phyloP scores from a whole-genome alignment of 2,329 filamentous ascomycete species.

The Beauveria sp. region DNA sequence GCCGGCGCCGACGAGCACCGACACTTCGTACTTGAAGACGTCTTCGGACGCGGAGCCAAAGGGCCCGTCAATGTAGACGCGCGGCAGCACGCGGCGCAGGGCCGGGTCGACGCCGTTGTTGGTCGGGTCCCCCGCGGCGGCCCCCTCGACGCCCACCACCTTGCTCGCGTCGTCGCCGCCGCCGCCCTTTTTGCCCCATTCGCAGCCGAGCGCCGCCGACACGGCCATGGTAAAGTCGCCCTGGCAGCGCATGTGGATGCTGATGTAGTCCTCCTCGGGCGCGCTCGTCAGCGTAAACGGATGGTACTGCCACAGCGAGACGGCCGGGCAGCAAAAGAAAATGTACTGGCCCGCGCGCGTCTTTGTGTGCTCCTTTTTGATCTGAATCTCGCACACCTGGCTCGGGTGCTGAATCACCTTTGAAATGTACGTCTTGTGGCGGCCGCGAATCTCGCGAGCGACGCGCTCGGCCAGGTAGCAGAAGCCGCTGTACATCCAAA shows the following conservation, averaged over 20 bases:
- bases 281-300: conserved; percentile 82
- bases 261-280: conserved; percentile 85
- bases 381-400: conserved; percentile 84
- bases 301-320: conserved; percentile 84
- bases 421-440: conserved; percentile 77
- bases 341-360: conserved; percentile 80
- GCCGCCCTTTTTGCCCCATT: conserved; percentile 46
- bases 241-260: conserved; percentile 75
- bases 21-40: conserved; percentile 81
- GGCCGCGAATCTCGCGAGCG: conserved; percentile 68
- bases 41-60: conserved; percentile 83
- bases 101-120: conserved; percentile 56
- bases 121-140: conserved; percentile 26
- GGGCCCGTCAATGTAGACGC: conserved; percentile 76
- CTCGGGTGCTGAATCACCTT: conserved; percentile 86
- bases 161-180: conserved; percentile 45
- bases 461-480: conserved; percentile 73
- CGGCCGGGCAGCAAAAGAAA: conserved; percentile 78
- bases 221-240: conserved; percentile 72
- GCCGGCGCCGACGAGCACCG: conserved; percentile 71
- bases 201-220: conserved; percentile 65
- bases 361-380: conserved; percentile 83
- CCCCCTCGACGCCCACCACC: conserved; percentile 57
- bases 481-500: conserved; percentile 80
- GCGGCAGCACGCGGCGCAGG: conserved; percentile 65